phyloP scores from a whole-genome alignment of 1,284 basidiomycete genomes.

The Cystobasidium slooffiae region DNA sequence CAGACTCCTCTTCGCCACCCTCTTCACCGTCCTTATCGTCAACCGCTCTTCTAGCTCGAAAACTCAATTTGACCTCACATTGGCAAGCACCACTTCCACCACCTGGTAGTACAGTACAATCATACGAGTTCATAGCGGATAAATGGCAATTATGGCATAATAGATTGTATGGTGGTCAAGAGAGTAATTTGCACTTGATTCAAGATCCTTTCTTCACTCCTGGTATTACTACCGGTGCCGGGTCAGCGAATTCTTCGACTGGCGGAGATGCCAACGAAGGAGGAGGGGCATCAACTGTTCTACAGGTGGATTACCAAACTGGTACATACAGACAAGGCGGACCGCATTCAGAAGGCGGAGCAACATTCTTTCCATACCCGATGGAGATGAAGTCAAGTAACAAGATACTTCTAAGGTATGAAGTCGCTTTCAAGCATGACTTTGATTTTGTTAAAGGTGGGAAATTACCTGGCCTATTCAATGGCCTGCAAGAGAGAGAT shows the following conservation, averaged over 20 bases:
- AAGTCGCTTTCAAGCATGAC: conserved; percentile 44
- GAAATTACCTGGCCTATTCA: conserved; percentile 46
- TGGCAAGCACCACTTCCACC: conserved; percentile 16
- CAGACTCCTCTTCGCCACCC: not conserved
- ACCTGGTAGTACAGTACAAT: conserved; percentile 19
- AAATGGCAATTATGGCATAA: conserved; percentile 49
- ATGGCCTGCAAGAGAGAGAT: conserved; percentile 22
- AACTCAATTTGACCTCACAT: conserved; percentile 1
- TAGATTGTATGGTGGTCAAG: conserved; percentile 23
- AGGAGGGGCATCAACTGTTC: not conserved
- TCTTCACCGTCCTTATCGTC: not conserved
- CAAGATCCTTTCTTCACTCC: conserved; percentile 8
- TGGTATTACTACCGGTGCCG: not conserved
- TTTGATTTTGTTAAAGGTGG: conserved; percentile 48
- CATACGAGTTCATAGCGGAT: conserved; percentile 47
- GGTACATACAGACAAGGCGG: conserved; percentile 31
- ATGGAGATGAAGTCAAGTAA: conserved; percentile 9
- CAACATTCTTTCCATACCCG: conserved; percentile 28
- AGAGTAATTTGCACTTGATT: conserved; percentile 17
- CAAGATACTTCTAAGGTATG: not conserved
- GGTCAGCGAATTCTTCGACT: not conserved
- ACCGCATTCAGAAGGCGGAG: conserved; percentile 1
- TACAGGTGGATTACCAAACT: conserved; percentile 16
- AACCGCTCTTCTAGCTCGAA: not conserved
- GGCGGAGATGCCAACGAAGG: not conserved